Base-by-base conservation (phyloP, 2,329 filamentous ascomycete genomes). In the Stachybotrys chlorohalonatus region DNA sequence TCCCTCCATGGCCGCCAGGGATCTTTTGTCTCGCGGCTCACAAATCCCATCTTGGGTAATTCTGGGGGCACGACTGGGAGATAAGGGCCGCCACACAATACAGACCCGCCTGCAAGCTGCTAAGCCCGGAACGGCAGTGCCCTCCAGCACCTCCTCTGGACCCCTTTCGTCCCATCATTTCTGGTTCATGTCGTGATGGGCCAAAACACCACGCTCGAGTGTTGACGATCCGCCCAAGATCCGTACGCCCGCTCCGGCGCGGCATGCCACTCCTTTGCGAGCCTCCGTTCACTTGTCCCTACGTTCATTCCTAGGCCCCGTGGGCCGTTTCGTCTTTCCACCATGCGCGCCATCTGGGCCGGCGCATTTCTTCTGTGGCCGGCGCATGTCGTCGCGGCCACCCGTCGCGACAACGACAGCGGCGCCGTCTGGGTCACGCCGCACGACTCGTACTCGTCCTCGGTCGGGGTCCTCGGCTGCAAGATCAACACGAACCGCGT, bases 401-500 rank as follows among this genome's bases (percentile, higher is more conserved):
- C 45, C 31, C 17, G 11, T 31, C 39, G 39, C 17, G 31, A 42
- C 42, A 32, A 54, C 39, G 51, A 60, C 4, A 32, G 56, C 53
- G 54, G 56, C 48, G 64, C 65, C 9, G 64, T 70, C 24, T 68
- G 64, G 62, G 69, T 57, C 5, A 84, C 81, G 2, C 81, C 81
- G 15, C 81, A 84, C 66, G 78, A 78, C 57, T 73, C 71, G 60
- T 84, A 76, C 70, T 81, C 78, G 0, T 82, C 79, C 2, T 83
- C 80, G 0, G 67, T 83, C 55, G 81, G 81, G 45, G 81, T 83
- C 0, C 71, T 79, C n/a, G 81, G 81, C 36, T 84, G 81, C 74
- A 80, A 82, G 63, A 74, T 84, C 64, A 67, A 84, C 68, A 82
- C 77, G 45, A 75, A 84, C 68, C 79, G 81, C 56, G 72, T 84